Base-by-base conservation (phyloP, 805 yeast species). In the Isabelozyma heimii region DNA sequence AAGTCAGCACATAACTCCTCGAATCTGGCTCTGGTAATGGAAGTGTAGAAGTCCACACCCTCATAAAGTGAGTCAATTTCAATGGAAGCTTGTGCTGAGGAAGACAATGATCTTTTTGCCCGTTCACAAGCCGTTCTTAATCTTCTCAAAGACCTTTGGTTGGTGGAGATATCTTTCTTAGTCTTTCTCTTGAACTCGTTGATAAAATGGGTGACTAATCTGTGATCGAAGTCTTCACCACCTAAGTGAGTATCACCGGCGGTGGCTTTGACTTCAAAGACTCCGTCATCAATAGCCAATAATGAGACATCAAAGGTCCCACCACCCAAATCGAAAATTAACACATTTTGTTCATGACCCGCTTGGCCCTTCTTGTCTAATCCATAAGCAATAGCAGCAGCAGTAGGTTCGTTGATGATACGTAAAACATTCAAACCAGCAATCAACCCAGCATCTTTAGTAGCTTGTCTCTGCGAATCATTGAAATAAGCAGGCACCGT, bases 231-330 rank as follows among this genome's bases (percentile, higher is more conserved):
- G 76, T 90, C 97, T 79, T 90, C 96, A 83, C 97, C 97, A 82
- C 97, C 97, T 75, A 90, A 83, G 72, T 90, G 97, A 54, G 97
- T 90, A 71, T 90, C 96, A 86, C 97, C 97, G 53, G 95, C 90
- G 54, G 97, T 89, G 48, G 96, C 91, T 74, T 87, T 82, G 48
- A 89, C 97, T 76, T 89, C 96, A 65, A 89, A 89, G 51, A 90
- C 91, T 75, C 96, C 97, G 58, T 85, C 88, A 67, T 90, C 96
- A 66, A 89, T 89, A 40, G 94, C 82, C 65, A 89, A 80, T 47
- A 89, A 75, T 3, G 96, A 89, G 20, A 89, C 97, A 83, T 89
- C 97, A 58, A 89, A 91, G 57, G 97, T 91, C 80, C 97, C 97
- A 74, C 97, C 97, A 81, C 97, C 97, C 62, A 91, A 81, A 73